Evolutionary conservation across 1,139 yeast species (phyloP).

Genomic region (Saccharomyces hybrid): DNA sequence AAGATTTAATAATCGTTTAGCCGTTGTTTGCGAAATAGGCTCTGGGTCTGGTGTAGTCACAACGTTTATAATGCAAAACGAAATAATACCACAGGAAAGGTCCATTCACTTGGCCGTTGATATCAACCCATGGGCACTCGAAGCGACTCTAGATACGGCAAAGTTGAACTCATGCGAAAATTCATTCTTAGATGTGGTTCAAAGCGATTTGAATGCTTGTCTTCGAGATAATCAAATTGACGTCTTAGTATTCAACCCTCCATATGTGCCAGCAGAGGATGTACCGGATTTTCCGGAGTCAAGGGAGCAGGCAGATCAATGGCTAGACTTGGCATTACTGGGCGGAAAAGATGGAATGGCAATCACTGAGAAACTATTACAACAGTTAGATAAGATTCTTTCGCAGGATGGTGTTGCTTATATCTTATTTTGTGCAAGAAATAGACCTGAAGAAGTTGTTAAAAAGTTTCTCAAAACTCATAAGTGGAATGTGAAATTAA

Average conservation of each 20-base stretch:
- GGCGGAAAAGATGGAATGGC: conserved; percentile 92
- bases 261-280: conserved; percentile 83
- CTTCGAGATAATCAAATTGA: conserved; percentile 48
- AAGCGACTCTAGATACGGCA: conserved; percentile 46
- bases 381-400: conserved; percentile 43
- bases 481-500: conserved; percentile 50
- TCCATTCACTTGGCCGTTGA: conserved; percentile 65
- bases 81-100: conserved; percentile 13
- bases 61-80: conserved; percentile 47
- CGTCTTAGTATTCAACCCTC: conserved; percentile 81
- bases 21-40: conserved; percentile 79
- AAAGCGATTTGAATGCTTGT: conserved; percentile 50
- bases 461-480: conserved; percentile 36
- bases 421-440: conserved; percentile 78
- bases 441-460: conserved; percentile 60
- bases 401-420: conserved; percentile 65
- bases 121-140: conserved; percentile 70
- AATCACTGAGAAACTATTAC: conserved; percentile 59
- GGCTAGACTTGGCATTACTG: conserved; percentile 83
- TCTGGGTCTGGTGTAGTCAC: conserved; percentile 87
- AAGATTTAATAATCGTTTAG: conserved; percentile 32
- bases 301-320: conserved; percentile 41
- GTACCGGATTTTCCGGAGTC: conserved; percentile 45
- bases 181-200: conserved; percentile 45
- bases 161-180: conserved; percentile 38